Base-by-base conservation (phyloP, 805 yeast species). In the Ogataea salicorniae region DNA sequence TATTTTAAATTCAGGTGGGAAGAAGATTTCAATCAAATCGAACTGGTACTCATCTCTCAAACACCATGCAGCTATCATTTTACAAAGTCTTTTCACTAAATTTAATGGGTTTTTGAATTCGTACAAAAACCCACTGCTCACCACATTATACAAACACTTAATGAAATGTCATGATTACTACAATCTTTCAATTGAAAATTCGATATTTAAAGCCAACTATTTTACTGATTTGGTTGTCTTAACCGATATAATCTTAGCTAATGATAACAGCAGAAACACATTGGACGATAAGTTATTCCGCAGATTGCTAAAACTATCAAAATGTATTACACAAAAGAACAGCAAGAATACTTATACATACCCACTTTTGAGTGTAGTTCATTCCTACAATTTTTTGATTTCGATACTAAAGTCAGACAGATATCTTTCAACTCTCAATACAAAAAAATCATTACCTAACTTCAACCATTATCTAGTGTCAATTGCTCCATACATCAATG, bases 81-180 rank as follows among this genome's bases (percentile, higher is more conserved):
- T 68, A 26, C 65, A 63, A 45, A 50, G 55, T 16, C 50, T 67
- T 2, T 64, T 64, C 41, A 53, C 59, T 15, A 60, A 57, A 38
- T 68, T 68, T 44, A 57, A 59, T 39, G 72, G 72, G 1, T 68
- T 68, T 35, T 52, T 68, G 20, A 67, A 65, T 42, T 59, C 64
- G 11, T 57, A 45, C 46, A 68, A 68, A 45, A 45, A 41, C 23
- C 52, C 54, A 7, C 34, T 68, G 22, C 46, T 66, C 23, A 63
- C 63, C 7, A 37, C 59, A 5, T 33, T 60, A 7, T 68, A 68
- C 48, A 67, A 63, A 47, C 62, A 66, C 47, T 35, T 68, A 38
- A 58, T 45, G 31, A 68, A 68, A 45, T 61, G 65, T 29, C 57
- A 62, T 42, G 71, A 66, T 42, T 61, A 66, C 38, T 66, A 64